A percentile compares a stretch with the other conserved stretches of the same genome.
Evolutionary conservation across 441 rosid species (phyloP).

Genomic region (Gossypium davidsonii): DNA sequence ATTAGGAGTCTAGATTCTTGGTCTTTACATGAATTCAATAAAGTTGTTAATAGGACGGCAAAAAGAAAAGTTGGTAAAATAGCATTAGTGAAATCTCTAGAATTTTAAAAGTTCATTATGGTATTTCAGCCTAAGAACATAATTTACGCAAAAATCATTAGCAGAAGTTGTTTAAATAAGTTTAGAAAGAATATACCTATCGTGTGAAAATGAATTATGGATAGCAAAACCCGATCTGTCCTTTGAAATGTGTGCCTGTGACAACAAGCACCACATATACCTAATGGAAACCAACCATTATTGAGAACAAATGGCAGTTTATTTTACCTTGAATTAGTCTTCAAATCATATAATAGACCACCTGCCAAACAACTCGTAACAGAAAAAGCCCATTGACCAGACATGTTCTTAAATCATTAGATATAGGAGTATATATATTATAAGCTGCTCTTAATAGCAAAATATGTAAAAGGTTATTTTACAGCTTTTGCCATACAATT

Average conservation of each 20-base stretch:
- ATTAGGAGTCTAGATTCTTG: not conserved
- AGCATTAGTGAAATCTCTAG: not conserved
- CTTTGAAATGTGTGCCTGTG: no score
- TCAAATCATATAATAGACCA: not conserved
- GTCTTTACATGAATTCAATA: not conserved
- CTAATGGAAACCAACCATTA: no score
- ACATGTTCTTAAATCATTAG: conserved; percentile 7
- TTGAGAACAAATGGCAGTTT: no score
- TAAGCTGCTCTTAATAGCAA: conserved; percentile 16
- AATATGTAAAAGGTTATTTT: conserved; percentile 16
- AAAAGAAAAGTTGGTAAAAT: not conserved
- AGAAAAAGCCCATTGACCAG: not conserved
- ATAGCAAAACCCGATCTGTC: no score
- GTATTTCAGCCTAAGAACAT: not conserved
- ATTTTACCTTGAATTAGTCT: no score
- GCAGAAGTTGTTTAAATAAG: no score
- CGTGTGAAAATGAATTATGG: no score
- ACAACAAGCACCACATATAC: no score
- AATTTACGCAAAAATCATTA: no score
- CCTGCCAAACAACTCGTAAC: not conserved
- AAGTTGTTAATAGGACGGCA: not conserved
- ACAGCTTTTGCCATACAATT: conserved; percentile 22
- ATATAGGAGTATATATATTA: not conserved
- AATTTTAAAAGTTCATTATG: not conserved
- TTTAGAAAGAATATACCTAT: no score